These are phyloP conservation scores for Dactylis glomerata DNA, from an alignment of 176 grass and related monocot species.

Conservation along the genomic window DNA sequence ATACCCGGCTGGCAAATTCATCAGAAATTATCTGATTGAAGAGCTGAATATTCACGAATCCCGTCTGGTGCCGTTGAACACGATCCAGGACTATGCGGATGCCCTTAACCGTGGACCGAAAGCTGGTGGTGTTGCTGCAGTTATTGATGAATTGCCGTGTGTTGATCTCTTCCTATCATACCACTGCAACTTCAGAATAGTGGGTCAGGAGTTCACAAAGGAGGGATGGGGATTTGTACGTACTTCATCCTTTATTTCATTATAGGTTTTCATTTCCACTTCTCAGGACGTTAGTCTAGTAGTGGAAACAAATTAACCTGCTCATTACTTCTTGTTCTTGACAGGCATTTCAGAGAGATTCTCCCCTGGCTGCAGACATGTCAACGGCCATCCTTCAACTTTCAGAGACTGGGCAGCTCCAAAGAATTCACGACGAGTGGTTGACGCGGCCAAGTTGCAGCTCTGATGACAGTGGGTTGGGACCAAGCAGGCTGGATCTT, in stretches of 20 bases:
- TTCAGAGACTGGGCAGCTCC: conserved; percentile 83
- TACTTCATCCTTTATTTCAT: conserved; percentile 13
- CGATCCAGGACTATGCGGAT: conserved; percentile 61
- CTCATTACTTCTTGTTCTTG: conserved; percentile 15
- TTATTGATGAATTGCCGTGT: conserved; percentile 79
- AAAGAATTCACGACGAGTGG: conserved; percentile 84
- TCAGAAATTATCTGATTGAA: conserved; percentile 65
- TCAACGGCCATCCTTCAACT: conserved; percentile 86
- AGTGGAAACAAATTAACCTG: conserved; percentile 4
- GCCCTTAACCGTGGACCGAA: conserved; percentile 71
- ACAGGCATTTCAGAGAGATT: conserved; percentile 92
- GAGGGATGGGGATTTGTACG: conserved; percentile 99
- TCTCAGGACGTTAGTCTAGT: not conserved
- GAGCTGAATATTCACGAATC: conserved; percentile 68
- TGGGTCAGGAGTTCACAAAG: conserved; percentile 73
- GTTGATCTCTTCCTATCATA: conserved; percentile 70
- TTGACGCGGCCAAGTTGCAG: conserved; percentile 43
- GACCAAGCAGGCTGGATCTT: conserved; percentile 51
- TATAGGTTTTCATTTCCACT: not conserved
- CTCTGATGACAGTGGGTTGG: conserved; percentile 42
- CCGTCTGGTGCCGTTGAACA: conserved; percentile 57
- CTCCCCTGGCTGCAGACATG: conserved; percentile 72
- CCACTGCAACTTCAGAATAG: conserved; percentile 76
- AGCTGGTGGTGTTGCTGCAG: conserved; percentile 72
- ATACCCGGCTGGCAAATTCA: conserved; percentile 77